Evolutionary conservation across 345 rosid species (phyloP).

Genomic region (Garcia nutans): DNA sequence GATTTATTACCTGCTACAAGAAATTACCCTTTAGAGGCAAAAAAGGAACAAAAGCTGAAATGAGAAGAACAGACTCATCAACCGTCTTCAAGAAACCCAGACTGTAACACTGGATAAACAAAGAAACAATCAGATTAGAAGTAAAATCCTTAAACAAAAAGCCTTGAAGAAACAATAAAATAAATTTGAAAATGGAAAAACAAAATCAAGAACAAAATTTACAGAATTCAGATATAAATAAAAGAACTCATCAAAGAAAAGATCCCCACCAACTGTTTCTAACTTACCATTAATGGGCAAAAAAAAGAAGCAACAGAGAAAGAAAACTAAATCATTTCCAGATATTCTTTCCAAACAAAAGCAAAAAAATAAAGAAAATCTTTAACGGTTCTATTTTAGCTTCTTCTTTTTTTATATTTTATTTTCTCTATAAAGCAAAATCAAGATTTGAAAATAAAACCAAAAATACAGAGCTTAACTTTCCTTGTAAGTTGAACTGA

Average conservation of each 20-base stretch:
- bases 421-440: background rate
- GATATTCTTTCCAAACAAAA: background rate
- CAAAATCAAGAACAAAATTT: background rate
- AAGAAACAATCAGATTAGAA: background rate
- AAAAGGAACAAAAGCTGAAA: background rate
- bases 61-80: background rate
- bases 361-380: background rate
- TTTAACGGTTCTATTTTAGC: background rate
- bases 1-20: background rate
- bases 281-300: conserved; percentile 9
- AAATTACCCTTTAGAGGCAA: background rate
- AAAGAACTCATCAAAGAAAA: background rate
- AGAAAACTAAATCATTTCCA: conserved; percentile 1
- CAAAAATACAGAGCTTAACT: background rate
- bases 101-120: background rate
- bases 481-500: conserved; percentile 10
- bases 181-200: background rate
- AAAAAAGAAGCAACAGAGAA: background rate
- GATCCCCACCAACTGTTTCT: background rate
- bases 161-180: no score
- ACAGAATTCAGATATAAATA: background rate
- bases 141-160: background rate
- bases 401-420: background rate
- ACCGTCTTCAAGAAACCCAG: conserved; percentile 7
- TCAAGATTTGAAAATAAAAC: background rate